Evolutionary conservation across 345 rosid species (phyloP).

Genomic region (Eutrema heterophyllum): DNA sequence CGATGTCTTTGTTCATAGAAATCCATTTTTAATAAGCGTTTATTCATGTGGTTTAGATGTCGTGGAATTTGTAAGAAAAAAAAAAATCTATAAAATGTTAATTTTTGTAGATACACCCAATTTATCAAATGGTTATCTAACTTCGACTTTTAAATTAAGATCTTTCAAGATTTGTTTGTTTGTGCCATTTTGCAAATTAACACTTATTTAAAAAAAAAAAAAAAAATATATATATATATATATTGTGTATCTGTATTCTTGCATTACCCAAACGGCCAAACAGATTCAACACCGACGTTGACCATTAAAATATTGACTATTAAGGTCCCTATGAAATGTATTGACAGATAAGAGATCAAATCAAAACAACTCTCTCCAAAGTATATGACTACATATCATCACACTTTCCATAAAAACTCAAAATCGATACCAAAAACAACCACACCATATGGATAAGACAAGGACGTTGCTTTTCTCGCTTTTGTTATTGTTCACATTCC

Average conservation of each 20-base stretch:
- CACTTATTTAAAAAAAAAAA: no score
- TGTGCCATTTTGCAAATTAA: neutral
- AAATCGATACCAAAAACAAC: neutral
- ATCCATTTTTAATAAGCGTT: no score
- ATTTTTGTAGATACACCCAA: neutral
- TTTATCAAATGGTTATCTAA: neutral
- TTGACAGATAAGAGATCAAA: neutral
- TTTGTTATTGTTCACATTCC: conserved; percentile 27
- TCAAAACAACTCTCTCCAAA: no score
- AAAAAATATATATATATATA: neutral
- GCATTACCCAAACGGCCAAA: neutral
- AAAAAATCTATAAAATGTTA: no score
- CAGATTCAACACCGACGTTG: conserved; percentile 7
- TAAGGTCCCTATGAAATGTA: neutral
- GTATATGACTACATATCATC: neutral
- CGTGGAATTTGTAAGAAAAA: no score
- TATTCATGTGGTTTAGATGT: no score
- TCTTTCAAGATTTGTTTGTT: neutral
- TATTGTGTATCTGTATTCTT: no score
- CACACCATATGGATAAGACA: conserved; percentile 18
- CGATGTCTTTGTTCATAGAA: neutral
- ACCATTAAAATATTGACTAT: neutral
- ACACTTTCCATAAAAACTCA: neutral
- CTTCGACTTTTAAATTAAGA: neutral
- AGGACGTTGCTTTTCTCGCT: neutral